Percentiles rank a stretch among this genome's conserved stretches.
phyloP scores from a whole-genome alignment of 345 rosid genomes.

The Mercurialis annua region DNA sequence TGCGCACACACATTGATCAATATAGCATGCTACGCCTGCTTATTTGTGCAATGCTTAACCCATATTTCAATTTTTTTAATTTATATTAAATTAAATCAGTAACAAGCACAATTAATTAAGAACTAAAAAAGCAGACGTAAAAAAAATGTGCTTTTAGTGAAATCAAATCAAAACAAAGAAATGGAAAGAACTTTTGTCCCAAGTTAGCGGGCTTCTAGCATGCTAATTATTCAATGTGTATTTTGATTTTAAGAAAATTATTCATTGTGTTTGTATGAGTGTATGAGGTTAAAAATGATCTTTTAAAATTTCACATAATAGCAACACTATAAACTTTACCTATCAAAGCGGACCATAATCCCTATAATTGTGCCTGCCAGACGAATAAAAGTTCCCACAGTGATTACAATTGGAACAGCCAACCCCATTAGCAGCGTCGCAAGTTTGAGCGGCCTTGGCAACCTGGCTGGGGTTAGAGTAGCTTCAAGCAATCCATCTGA shows the following conservation, averaged over 20 bases:
- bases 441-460: constrained; percentile 89
- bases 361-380: constrained; percentile 51
- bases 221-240: background rate
- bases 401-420: constrained; percentile 63
- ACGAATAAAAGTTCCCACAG: constrained; percentile 66
- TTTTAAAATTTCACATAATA: background rate
- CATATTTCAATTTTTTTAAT: too few species aligned
- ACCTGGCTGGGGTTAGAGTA: constrained; percentile 73
- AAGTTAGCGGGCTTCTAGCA: background rate
- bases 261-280: too few species aligned
- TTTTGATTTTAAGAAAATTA: too few species aligned
- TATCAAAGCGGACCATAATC: constrained; percentile 65
- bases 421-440: constrained; percentile 74
- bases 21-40: background rate
- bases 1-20: too few species aligned
- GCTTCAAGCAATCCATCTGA: constrained; percentile 96
- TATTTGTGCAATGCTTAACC: too few species aligned
- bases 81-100: background rate
- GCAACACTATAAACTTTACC: constrained; percentile 41
- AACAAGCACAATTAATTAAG: background rate
- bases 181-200: background rate
- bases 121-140: background rate
- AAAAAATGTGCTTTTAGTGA: too few species aligned
- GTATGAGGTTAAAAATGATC: background rate
- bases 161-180: background rate